Conservation (phyloP, 331 rosid species). For the Erythrophleum ivorense region DNA sequence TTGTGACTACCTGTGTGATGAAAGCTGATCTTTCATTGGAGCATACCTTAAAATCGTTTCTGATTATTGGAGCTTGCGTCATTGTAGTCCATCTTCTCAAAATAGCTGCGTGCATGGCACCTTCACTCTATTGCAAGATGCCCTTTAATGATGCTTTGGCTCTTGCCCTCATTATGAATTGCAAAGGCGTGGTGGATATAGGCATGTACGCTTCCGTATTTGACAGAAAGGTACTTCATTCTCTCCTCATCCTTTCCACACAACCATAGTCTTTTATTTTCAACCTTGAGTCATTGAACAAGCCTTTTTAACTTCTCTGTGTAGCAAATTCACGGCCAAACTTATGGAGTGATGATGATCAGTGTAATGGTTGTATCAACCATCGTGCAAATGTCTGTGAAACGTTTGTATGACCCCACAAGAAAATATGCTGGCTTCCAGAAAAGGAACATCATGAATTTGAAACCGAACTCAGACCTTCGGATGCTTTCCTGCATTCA, state of each 20-base stretch:
- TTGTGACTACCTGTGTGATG: constrained; percentile 42
- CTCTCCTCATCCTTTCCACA: not conserved
- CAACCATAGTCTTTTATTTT: not conserved
- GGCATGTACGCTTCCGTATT: constrained; percentile 5
- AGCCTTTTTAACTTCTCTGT: not conserved
- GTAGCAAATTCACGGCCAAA: constrained; percentile 28
- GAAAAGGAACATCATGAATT: constrained; percentile 40
- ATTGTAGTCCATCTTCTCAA: constrained; percentile 10
- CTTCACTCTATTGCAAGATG: constrained; percentile 35
- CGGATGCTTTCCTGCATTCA: constrained; percentile 41
- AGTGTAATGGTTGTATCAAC: constrained; percentile 24
- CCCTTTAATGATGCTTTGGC: constrained; percentile 47
- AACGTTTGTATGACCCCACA: constrained; percentile 46
- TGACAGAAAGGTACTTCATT: constrained; percentile 30
- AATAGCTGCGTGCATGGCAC: constrained; percentile 16
- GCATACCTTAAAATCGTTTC: rapidly evolving
- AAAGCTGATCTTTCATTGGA: constrained; percentile 33
- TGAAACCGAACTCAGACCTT: constrained; percentile 30
- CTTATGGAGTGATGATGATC: constrained; percentile 32
- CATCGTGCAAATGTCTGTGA: constrained; percentile 38
- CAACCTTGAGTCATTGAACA: not conserved
- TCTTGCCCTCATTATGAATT: constrained; percentile 47
- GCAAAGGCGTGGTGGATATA: constrained; percentile 52
- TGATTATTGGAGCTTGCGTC: not conserved
- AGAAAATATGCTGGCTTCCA: constrained; percentile 58